Conservation (phyloP, 2,329 filamentous ascomycete genomes). For the Pseudogymnoascus sp. region DNA sequence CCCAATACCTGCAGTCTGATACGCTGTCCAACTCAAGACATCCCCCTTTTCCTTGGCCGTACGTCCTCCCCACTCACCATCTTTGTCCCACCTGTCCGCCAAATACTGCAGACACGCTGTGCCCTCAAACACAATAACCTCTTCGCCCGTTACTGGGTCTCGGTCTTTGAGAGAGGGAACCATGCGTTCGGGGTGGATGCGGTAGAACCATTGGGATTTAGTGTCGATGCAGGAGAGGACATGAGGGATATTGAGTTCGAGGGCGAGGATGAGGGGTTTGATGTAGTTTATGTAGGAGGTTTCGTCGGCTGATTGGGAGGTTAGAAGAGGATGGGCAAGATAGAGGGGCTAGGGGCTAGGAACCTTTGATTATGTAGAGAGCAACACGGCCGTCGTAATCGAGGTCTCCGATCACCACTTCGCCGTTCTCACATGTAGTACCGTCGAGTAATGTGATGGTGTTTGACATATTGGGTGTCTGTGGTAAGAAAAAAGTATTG, state of each 20-base stretch:
- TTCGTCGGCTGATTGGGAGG: constrained; percentile 23
- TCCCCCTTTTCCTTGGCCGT: constrained; percentile 25
- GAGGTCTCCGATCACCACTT: too few relatives aligned
- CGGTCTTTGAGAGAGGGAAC: constrained; percentile 30
- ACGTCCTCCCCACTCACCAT: constrained; percentile 28
- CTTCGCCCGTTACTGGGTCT: constrained; percentile 25
- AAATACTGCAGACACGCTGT: constrained; percentile 33
- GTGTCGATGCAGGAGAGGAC: constrained; percentile 31
- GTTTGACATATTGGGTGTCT: too few relatives aligned
- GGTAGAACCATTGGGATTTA: constrained; percentile 27
- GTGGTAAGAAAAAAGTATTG: too few relatives aligned
- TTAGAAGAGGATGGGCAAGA: too few relatives aligned
- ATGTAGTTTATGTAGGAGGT: constrained; percentile 35
- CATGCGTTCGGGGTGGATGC: constrained; percentile 30
- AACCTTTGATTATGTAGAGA: too few relatives aligned
- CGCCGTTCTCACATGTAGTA: too few relatives aligned
- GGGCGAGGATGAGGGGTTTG: constrained; percentile 32
- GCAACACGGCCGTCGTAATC: too few relatives aligned
- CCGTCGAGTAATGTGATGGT: too few relatives aligned
- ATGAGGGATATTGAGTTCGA: constrained; percentile 28
- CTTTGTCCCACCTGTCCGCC: constrained; percentile 29
- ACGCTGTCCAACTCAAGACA: constrained; percentile 30
- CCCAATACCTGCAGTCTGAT: constrained; percentile 32
- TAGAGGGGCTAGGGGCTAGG: too few relatives aligned
- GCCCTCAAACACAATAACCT: constrained; percentile 31